Evolutionary conservation across 2,329 filamentous ascomycete species (phyloP).

Genomic region (Sphaerostilbella broomeana): DNA sequence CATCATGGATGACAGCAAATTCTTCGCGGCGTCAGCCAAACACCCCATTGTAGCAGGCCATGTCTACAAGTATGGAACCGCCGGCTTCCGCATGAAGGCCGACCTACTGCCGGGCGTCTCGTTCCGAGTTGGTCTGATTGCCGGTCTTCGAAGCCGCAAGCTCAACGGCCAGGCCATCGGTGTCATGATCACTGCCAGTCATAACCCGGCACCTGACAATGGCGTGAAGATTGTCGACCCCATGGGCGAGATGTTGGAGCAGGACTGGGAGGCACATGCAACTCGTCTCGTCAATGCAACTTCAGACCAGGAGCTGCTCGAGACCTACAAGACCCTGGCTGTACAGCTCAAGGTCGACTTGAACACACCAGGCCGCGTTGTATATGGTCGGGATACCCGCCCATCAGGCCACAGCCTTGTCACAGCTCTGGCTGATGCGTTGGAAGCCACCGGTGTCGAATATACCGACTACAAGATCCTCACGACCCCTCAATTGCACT

Average conservation of each 20-base stretch:
- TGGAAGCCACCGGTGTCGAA: constrained; percentile 68
- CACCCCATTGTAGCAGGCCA: constrained; percentile 52
- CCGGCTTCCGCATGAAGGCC: constrained; percentile 62
- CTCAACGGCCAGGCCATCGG: constrained; percentile 86
- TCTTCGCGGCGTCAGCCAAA: constrained; percentile 55
- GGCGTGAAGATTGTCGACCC: constrained; percentile 95
- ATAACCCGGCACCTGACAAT: constrained; percentile 86
- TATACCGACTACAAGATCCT: constrained; percentile 82
- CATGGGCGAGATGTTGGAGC: constrained; percentile 95
- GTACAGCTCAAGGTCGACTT: constrained; percentile 70
- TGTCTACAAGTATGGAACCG: constrained; percentile 59
- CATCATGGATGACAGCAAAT: constrained; percentile 45
- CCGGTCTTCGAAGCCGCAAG: constrained; percentile 82
- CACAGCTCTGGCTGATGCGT: constrained; percentile 67
- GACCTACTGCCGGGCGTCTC: constrained; percentile 86
- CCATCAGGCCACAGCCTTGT: constrained; percentile 84
- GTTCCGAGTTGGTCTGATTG: constrained; percentile 85
- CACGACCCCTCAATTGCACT: constrained; percentile 97
- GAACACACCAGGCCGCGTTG: constrained; percentile 64
- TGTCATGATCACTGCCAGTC: constrained; percentile 92
- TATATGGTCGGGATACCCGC: constrained; percentile 88
- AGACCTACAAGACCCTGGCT: constrained; percentile 70
- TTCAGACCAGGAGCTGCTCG: constrained; percentile 65
- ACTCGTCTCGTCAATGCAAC: constrained; percentile 83
- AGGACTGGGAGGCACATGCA: constrained; percentile 87